Evolutionary conservation across 2,329 filamentous ascomycete genomes (phyloP).

Genomic region (Penicillium brasilianum): DNA sequence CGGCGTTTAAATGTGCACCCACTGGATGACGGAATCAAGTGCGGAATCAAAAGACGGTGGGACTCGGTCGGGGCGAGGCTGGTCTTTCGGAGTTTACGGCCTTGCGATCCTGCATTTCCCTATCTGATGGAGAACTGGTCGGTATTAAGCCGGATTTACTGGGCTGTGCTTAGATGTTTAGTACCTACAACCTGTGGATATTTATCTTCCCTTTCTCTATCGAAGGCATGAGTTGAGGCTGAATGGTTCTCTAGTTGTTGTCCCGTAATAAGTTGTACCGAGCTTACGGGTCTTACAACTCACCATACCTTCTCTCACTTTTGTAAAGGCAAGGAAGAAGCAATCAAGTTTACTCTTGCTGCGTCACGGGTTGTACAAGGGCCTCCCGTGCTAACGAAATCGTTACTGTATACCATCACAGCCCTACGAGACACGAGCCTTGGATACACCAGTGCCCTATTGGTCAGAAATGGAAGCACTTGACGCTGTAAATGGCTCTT

Average conservation of each 20-base stretch:
- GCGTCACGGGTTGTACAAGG: not conserved
- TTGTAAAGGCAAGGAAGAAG: too few species aligned
- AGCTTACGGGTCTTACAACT: too few species aligned
- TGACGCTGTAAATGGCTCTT: not conserved
- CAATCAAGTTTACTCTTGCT: not conserved
- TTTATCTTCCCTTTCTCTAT: not conserved
- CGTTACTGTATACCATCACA: too few species aligned
- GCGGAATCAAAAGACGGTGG: not conserved
- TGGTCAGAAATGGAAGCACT: not conserved
- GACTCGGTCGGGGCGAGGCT: not conserved
- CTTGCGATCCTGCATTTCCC: not conserved
- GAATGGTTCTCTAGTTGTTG: not conserved
- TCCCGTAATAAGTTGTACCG: too few species aligned
- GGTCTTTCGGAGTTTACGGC: slow-evolving; percentile 2
- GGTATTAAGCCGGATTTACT: slow-evolving; percentile 6
- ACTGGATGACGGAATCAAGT: not conserved
- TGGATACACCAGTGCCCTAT: too few species aligned
- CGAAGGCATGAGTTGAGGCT: not conserved
- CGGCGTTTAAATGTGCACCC: not conserved
- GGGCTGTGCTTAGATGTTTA: not conserved
- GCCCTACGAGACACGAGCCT: too few species aligned
- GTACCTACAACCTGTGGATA: not conserved
- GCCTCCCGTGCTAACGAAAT: too few species aligned
- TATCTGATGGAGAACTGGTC: not conserved
- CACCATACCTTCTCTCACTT: not conserved